Conservation (phyloP, 805 yeast genomes). For the Cyberlindnera bimundalis region DNA sequence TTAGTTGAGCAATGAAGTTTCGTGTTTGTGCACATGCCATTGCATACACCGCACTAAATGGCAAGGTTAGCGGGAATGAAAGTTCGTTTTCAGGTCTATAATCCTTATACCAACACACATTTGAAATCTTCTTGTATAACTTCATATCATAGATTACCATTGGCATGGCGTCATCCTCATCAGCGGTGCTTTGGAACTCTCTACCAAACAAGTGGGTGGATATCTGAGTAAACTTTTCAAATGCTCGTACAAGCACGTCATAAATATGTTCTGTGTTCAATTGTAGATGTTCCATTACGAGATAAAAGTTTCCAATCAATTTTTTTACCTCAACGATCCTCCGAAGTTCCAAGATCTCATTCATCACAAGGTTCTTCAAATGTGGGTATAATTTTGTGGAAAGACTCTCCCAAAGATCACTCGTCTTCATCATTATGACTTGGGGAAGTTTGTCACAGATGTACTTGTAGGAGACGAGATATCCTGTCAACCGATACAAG, state of each 20-base stretch:
- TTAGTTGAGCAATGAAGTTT: constrained; percentile 58
- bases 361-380: constrained; percentile 44
- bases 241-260: constrained; percentile 53
- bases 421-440: constrained; percentile 48
- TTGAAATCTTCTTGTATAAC: constrained; percentile 60
- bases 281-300: constrained; percentile 71
- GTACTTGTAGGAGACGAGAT: constrained; percentile 70
- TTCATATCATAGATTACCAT: constrained; percentile 58
- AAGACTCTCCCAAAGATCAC: constrained; percentile 75
- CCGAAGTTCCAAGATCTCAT: constrained; percentile 38
- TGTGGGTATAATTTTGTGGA: constrained; percentile 57
- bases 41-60: constrained; percentile 86
- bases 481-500: constrained; percentile 64
- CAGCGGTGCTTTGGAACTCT: constrained; percentile 60
- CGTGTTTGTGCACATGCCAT: constrained; percentile 77
- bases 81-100: constrained; percentile 38
- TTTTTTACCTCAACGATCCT: constrained; percentile 43
- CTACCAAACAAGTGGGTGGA: constrained; percentile 51
- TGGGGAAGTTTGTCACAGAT: constrained; percentile 62
- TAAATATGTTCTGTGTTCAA: constrained; percentile 59
- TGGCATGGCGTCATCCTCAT: constrained; percentile 88
- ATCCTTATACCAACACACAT: constrained; percentile 66
- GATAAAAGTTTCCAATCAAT: constrained; percentile 63
- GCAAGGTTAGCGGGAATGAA: constrained; percentile 60
- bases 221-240: constrained; percentile 57